Percentiles rank a stretch among this genome's conserved stretches.
These are phyloP conservation scores for Inonotus obliquus DNA, from an alignment of 1,284 basidiomycete species.

Conservation along the genomic window DNA sequence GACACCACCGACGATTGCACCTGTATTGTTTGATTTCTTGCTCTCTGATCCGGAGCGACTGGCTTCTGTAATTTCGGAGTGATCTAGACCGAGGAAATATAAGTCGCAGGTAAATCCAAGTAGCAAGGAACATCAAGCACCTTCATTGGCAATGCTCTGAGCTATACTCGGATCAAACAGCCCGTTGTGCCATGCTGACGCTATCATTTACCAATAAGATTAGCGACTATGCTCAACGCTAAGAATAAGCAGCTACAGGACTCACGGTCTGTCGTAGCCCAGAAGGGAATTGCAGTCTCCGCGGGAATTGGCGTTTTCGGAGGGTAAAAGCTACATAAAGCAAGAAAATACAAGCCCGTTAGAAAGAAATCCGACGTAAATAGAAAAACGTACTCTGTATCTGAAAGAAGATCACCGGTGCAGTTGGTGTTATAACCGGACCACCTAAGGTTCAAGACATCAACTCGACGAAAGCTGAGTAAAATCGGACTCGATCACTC, in stretches of 20 bases:
- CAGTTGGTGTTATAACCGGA: conserved; percentile 9
- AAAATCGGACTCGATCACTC: not conserved
- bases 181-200: conserved; percentile 10
- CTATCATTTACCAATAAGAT: not conserved
- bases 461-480: not conserved
- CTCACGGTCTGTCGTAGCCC: conserved; percentile 16
- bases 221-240: not conserved
- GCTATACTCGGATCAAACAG: conserved; percentile 11
- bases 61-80: conserved; percentile 10
- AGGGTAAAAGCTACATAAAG: conserved; percentile 6
- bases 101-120: no score
- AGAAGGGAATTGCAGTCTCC: conserved; percentile 17
- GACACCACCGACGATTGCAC: conserved; percentile 15
- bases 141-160: conserved; percentile 7
- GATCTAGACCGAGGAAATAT: not conserved
- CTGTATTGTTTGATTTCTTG: not conserved
- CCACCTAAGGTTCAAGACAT: conserved; percentile 5
- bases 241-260: not conserved
- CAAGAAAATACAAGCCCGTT: not conserved
- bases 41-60: not conserved
- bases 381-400: not conserved
- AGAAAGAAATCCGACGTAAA: not conserved
- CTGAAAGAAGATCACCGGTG: conserved; percentile 5
- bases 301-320: conserved; percentile 5
- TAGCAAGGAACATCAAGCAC: conserved; percentile 1